phyloP scores from a whole-genome alignment of 129 eudicot species.

The Saposhnikovia divaricata region DNA sequence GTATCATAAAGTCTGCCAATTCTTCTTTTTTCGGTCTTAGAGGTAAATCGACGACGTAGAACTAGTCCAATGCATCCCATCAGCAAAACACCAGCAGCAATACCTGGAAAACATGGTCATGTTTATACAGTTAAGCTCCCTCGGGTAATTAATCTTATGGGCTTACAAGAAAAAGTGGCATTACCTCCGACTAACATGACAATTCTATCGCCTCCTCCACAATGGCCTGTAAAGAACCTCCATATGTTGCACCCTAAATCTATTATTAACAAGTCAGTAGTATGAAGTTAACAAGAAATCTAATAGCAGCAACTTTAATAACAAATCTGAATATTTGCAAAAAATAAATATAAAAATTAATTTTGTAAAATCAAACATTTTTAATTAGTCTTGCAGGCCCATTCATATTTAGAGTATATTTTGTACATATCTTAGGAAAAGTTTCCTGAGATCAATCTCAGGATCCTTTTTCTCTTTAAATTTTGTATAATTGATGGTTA shows the following conservation, averaged over 20 bases:
- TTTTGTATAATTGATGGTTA: too few species aligned
- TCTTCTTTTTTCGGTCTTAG: constrained; percentile 17
- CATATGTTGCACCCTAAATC: not conserved
- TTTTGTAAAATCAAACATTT: too few species aligned
- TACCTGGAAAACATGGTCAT: constrained; percentile 23
- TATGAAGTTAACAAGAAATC: not conserved
- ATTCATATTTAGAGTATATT: too few species aligned
- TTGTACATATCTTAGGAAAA: too few species aligned
- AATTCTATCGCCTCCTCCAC: not conserved
- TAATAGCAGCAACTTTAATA: not conserved
- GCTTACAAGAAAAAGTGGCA: not conserved
- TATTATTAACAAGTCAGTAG: not conserved
- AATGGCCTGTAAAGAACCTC: not conserved
- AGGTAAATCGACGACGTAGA: constrained; percentile 21
- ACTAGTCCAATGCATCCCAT: constrained; percentile 32
- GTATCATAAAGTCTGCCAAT: constrained; percentile 29
- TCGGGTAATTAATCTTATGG: not conserved
- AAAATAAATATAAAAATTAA: too few species aligned
- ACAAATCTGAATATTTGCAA: not conserved
- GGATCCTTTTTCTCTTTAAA: too few species aligned
- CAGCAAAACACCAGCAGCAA: constrained; percentile 31
- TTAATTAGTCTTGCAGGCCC: too few species aligned
- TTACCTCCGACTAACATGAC: not conserved
- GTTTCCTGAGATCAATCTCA: too few species aligned
- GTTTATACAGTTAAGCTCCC: not conserved